Percentiles rank a stretch among this genome's conserved stretches.
These are phyloP conservation scores for Mycena rebaudengoi DNA, from an alignment of 768 basidiomycete genomes.

Conservation along the genomic window DNA sequence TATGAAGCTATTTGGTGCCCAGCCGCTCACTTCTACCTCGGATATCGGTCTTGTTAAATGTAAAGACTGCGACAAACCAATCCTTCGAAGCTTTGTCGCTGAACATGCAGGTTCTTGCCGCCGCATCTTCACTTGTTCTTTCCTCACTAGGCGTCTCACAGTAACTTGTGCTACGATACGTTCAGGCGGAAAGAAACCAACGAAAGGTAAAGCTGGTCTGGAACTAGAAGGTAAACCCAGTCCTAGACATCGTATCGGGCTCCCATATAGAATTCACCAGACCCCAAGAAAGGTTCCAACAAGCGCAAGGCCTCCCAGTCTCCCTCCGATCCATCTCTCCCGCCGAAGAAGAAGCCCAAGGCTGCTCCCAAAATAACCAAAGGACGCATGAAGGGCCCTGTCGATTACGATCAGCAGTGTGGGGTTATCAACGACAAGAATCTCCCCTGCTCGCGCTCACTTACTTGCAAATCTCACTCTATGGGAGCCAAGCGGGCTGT, in stretches of 20 bases:
- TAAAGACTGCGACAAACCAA: conserved; percentile 81
- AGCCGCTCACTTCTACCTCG: conserved; percentile 70
- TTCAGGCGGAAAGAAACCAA: conserved; percentile 58
- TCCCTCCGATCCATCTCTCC: conserved; percentile 67
- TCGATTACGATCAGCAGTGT: conserved; percentile 92
- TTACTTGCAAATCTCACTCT: conserved; percentile 98
- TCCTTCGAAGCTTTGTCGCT: conserved; percentile 75
- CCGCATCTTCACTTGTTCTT: not conserved
- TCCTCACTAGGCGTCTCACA: conserved; percentile 36
- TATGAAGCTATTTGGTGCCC: conserved; percentile 87
- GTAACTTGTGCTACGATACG: conserved; percentile 71
- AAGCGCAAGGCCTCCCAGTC: conserved; percentile 86
- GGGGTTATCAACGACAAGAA: conserved; percentile 97
- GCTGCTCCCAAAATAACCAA: conserved; percentile 76
- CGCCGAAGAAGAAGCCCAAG: conserved; percentile 82
- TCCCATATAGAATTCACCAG: conserved; percentile 27
- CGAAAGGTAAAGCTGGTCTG: conserved; percentile 59
- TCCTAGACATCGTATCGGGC: conserved; percentile 7
- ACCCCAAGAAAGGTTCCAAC: conserved; percentile 62
- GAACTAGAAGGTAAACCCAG: conserved; percentile 54
- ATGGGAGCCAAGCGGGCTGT: conserved; percentile 97
- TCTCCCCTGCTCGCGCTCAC: conserved; percentile 90
- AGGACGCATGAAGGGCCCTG: conserved; percentile 83
- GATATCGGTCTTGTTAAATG: conserved; percentile 77
- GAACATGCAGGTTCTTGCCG: conserved; percentile 76